phyloP scores from a whole-genome alignment of 2,329 filamentous ascomycete genomes.

The Neophaeococcomyces aloes region DNA sequence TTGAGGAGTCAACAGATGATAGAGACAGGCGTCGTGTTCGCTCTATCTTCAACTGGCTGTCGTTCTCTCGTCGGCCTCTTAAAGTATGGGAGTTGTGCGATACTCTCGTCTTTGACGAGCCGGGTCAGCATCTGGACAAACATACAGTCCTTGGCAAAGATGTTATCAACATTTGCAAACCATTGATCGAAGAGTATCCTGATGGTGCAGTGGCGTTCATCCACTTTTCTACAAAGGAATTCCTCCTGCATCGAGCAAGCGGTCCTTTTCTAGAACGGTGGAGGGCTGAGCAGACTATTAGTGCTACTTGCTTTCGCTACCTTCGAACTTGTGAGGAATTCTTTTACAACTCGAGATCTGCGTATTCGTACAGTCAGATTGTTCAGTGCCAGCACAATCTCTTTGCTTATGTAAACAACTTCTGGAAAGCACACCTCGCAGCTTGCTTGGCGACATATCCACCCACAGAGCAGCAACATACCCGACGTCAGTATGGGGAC shows the following conservation, averaged over 20 bases:
- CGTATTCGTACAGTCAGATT: not conserved
- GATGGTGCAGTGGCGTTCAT: constrained; percentile 15
- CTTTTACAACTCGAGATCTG: not conserved
- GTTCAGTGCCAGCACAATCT: not conserved
- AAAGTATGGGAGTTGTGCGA: constrained; percentile 14
- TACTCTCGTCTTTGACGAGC: constrained; percentile 18
- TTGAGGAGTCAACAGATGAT: constrained; percentile 4
- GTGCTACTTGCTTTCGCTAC: not conserved
- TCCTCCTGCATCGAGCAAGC: constrained; percentile 83
- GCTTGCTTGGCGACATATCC: too few relatives aligned
- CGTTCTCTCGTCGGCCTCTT: constrained; percentile 14
- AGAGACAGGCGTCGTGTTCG: not conserved
- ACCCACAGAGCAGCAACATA: too few relatives aligned
- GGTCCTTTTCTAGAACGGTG: not conserved
- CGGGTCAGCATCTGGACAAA: constrained; percentile 11
- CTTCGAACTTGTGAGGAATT: not conserved
- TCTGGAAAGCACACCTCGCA: not conserved
- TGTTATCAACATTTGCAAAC: constrained; percentile 22
- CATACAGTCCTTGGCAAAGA: constrained; percentile 11
- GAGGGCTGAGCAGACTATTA: not conserved
- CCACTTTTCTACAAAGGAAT: constrained; percentile 32
- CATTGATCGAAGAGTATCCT: constrained; percentile 19
- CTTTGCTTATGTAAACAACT: not conserved
- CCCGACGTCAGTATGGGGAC: too few relatives aligned
- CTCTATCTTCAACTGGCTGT: constrained; percentile 17